Evolutionary conservation across 1,139 yeast genomes (phyloP).

Genomic region (Yamadazyma buinensis): DNA sequence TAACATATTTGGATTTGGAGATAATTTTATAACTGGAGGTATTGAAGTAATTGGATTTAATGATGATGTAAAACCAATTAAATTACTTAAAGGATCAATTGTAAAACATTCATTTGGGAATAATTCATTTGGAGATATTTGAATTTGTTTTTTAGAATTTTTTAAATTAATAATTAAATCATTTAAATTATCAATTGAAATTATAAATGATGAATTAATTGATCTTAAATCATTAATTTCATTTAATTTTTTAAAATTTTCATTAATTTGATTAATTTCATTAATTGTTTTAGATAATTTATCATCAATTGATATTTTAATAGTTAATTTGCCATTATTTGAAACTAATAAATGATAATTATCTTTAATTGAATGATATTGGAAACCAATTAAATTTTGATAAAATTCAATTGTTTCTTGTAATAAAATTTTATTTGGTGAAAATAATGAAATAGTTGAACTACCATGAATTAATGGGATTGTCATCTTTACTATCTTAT

Average conservation of each 20-base stretch:
- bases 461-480: slow-evolving; percentile 49
- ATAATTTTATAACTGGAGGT: slow-evolving; percentile 32
- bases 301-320: slow-evolving; percentile 24
- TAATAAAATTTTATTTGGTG: slow-evolving; percentile 33
- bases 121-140: slow-evolving; percentile 56
- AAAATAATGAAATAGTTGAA: slow-evolving; percentile 42
- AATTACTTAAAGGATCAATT: slow-evolving; percentile 63
- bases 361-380: slow-evolving; percentile 22
- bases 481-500: too few species aligned
- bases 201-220: slow-evolving; percentile 36
- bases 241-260: slow-evolving; percentile 21
- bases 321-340: slow-evolving; percentile 26
- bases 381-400: slow-evolving; percentile 40
- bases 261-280: slow-evolving; percentile 20
- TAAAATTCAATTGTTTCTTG: slow-evolving; percentile 45
- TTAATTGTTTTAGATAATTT: slow-evolving; percentile 25
- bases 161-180: slow-evolving; percentile 31
- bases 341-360: slow-evolving; percentile 28
- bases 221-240: slow-evolving; percentile 50
- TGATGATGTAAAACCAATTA: slow-evolving; percentile 63
- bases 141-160: slow-evolving; percentile 23
- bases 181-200: slow-evolving; percentile 33
- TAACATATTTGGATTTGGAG: slow-evolving; percentile 11
- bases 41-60: slow-evolving; percentile 54
- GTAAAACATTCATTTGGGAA: slow-evolving; percentile 66